Evolutionary conservation across 345 rosid species (phyloP).

Genomic region (Populus pruinosa): DNA sequence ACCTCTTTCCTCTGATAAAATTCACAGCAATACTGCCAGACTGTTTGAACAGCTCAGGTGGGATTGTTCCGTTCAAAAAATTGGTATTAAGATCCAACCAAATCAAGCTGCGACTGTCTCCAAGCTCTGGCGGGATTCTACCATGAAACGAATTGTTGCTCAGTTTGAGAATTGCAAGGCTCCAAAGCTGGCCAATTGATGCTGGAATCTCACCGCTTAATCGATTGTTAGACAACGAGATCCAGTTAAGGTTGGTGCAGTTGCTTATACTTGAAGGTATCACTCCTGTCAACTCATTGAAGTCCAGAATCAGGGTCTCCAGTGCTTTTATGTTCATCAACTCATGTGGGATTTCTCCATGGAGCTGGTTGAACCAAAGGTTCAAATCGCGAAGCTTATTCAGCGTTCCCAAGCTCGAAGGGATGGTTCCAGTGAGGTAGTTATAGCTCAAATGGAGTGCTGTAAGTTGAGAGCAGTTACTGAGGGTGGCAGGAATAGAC

Average conservation of each 20-base stretch:
- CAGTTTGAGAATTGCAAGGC: constrained; percentile 80
- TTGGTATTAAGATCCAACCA: constrained; percentile 95
- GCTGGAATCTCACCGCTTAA: constrained; percentile 75
- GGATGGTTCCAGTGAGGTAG: constrained; percentile 63
- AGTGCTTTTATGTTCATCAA: constrained; percentile 49
- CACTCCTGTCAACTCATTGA: constrained; percentile 70
- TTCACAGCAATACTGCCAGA: constrained; percentile 80
- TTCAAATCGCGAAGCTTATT: constrained; percentile 72
- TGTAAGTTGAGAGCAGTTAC: constrained; percentile 81
- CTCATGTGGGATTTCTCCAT: constrained; percentile 81
- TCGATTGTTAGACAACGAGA: constrained; percentile 77
- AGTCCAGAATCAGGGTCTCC: constrained; percentile 82
- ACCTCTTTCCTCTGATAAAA: constrained; percentile 75
- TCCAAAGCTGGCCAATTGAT: constrained; percentile 67
- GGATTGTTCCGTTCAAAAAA: constrained; percentile 63
- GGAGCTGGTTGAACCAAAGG: constrained; percentile 73
- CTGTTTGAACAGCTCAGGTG: constrained; percentile 71
- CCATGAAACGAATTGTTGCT: constrained; percentile 87
- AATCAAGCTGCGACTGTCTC: constrained; percentile 78
- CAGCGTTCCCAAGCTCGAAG: constrained; percentile 72
- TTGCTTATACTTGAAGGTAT: constrained; percentile 75
- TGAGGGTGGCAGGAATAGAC: constrained; percentile 56
- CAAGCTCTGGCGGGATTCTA: constrained; percentile 81
- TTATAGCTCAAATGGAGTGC: constrained; percentile 92
- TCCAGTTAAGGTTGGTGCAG: constrained; percentile 77